These are phyloP conservation scores for Arxiozyma telluris DNA, from an alignment of 1,139 yeast species.

Conservation along the genomic window DNA sequence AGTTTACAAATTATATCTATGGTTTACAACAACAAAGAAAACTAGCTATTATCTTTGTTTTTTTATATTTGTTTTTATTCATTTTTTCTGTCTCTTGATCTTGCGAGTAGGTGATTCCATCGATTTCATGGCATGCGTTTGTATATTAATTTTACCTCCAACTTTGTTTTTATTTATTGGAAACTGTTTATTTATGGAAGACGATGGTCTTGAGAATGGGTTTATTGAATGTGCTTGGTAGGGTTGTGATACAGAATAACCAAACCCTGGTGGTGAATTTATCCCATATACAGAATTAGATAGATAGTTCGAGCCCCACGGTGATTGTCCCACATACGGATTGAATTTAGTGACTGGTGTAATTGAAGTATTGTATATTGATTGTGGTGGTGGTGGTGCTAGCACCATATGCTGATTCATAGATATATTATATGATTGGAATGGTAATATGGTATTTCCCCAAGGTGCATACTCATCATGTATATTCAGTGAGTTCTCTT, in stretches of 20 bases:
- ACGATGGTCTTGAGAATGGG: slow-evolving; percentile 2
- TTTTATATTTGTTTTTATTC: no score
- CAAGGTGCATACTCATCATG: background rate
- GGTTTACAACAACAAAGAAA: no score
- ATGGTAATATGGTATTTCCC: background rate
- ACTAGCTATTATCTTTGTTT: no score
- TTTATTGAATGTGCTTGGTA: background rate
- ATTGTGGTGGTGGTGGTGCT: background rate
- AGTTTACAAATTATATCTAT: no score
- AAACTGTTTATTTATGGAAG: background rate
- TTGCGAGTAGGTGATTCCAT: background rate
- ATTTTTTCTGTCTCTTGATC: background rate
- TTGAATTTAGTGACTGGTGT: slow-evolving; percentile 3
- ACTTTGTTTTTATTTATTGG: background rate
- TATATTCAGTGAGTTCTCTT: background rate
- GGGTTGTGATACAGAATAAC: background rate
- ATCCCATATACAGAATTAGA: background rate
- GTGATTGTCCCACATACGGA: slow-evolving; percentile 3
- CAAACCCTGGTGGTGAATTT: background rate
- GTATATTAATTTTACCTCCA: background rate
- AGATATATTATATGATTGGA: background rate
- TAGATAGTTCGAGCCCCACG: slow-evolving; percentile 1
- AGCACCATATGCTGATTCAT: background rate
- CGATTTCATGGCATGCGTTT: background rate
- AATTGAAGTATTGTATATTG: background rate